Evolutionary conservation across 495 filamentous ascomycete species (phyloP).

Genomic region (Aspergillus baeticus): DNA sequence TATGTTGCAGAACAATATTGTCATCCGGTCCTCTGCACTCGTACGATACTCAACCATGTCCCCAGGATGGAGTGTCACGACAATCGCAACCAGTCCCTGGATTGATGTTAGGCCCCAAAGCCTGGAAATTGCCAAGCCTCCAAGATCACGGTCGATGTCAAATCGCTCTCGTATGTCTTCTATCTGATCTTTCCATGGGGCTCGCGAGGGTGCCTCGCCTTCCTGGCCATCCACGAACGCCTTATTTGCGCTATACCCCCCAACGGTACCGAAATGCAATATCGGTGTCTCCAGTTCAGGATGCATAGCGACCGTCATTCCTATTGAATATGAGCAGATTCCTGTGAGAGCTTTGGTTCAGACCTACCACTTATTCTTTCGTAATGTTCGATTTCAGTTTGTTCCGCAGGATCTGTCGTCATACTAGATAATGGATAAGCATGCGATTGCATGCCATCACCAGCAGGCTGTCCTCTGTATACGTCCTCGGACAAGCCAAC

Average conservation of each 20-base stretch:
- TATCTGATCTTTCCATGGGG: constrained; percentile 34
- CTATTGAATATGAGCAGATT: constrained; percentile 22
- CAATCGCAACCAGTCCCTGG: constrained; percentile 36
- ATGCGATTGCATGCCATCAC: constrained; percentile 10
- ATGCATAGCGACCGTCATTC: constrained; percentile 23
- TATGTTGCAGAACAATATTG: constrained; percentile 35
- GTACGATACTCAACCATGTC: constrained; percentile 53
- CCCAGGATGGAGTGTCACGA: constrained; percentile 48
- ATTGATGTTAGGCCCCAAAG: constrained; percentile 53
- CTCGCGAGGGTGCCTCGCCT: background rate
- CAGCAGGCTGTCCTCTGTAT: constrained; percentile 15
- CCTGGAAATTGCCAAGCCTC: constrained; percentile 38
- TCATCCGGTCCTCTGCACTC: constrained; percentile 34
- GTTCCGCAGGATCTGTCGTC: constrained; percentile 3
- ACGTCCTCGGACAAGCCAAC: constrained; percentile 19
- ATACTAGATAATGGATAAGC: constrained; percentile 21
- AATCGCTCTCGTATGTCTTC: constrained; percentile 39
- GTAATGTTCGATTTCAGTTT: constrained; percentile 16
- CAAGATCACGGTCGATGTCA: constrained; percentile 45
- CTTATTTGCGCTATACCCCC: constrained; percentile 21
- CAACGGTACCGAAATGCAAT: constrained; percentile 33
- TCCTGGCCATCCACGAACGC: constrained; percentile 8
- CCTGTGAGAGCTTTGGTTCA: background rate
- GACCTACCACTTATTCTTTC: constrained; percentile 35
- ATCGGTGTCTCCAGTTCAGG: constrained; percentile 13